Conservation (phyloP, 1,139 yeast genomes). For the Sugiyamaella xylanicola region DNA sequence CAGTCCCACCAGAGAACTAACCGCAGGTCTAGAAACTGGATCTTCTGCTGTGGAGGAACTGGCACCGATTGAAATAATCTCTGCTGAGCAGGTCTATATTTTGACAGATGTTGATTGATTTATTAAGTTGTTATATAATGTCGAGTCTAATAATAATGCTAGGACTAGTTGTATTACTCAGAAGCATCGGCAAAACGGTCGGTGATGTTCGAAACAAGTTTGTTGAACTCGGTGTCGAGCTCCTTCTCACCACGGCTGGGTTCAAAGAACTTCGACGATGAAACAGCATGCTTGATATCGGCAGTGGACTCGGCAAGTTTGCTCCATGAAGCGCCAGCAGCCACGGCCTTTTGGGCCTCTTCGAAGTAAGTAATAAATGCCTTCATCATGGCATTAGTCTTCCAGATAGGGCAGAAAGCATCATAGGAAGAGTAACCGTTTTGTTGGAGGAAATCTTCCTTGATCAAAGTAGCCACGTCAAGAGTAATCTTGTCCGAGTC, state of each 20-base stretch:
- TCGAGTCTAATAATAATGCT: neutral
- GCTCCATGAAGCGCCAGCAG: conserved; percentile 94
- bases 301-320: conserved; percentile 84
- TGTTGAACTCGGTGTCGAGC: conserved; percentile 73
- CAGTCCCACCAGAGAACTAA: neutral
- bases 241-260: conserved; percentile 88
- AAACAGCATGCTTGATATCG: conserved; percentile 89
- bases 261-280: conserved; percentile 93
- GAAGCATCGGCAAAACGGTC: conserved; percentile 93
- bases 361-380: conserved; percentile 87
- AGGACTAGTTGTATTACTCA: conserved; percentile 7
- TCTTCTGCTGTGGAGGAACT: conserved; percentile 1
- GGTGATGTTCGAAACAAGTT: conserved; percentile 70
- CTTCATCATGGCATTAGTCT: conserved; percentile 97
- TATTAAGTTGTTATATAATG: conserved; percentile 8
- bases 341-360: conserved; percentile 95
- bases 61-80: neutral
- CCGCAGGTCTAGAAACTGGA: neutral
- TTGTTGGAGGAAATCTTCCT: conserved; percentile 98
- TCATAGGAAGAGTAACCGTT: conserved; percentile 98
- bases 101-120: neutral
- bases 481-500: conserved; percentile 95
- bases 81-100: too few species aligned
- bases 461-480: conserved; percentile 87
- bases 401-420: conserved; percentile 99